Percentiles rank a stretch among this genome's conserved stretches.
phyloP scores from a whole-genome alignment of 441 rosid species.

The Brassica balearica region DNA sequence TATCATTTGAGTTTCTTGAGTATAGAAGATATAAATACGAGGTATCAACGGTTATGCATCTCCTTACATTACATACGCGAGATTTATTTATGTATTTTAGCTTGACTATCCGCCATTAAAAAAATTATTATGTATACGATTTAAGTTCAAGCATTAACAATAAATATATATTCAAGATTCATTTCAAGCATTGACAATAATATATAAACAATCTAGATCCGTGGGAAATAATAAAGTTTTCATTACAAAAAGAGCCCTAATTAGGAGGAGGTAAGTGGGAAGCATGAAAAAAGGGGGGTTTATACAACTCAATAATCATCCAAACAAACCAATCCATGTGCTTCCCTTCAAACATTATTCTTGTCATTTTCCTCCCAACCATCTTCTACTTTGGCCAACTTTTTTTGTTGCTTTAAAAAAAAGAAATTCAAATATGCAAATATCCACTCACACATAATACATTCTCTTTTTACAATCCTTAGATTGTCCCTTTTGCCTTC shows the following conservation, averaged over 20 bases:
- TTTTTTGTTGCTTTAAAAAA: slow-evolving; percentile 11
- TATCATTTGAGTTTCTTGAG: slow-evolving; percentile 12
- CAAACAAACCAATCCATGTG: slow-evolving; percentile 82
- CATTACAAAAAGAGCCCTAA: slow-evolving; percentile 23
- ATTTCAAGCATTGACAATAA: slow-evolving; percentile 1
- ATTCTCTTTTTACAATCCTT: slow-evolving; percentile 49
- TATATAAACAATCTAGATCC: not conserved
- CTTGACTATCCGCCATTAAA: not conserved
- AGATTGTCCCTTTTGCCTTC: slow-evolving; percentile 45
- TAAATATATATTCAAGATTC: not conserved
- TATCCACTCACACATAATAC: slow-evolving; percentile 42
- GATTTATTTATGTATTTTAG: not conserved
- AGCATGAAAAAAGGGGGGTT: slow-evolving; percentile 31
- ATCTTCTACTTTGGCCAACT: slow-evolving; percentile 50
- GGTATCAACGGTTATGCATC: not conserved
- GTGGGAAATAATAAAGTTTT: slow-evolving; percentile 9
- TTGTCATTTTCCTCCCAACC: slow-evolving; percentile 55
- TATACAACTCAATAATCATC: slow-evolving; percentile 54
- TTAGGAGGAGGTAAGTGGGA: slow-evolving; percentile 39
- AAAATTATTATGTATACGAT: not conserved
- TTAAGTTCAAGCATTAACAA: not conserved
- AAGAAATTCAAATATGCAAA: slow-evolving; percentile 19
- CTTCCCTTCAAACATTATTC: slow-evolving; percentile 58
- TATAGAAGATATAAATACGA: not conserved
- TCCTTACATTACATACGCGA: not conserved